Evolutionary conservation across 208 protist species (phyloP), one percentile per base, ranked within the genome.

Genomic region (Spongospora subterranea): DNA sequence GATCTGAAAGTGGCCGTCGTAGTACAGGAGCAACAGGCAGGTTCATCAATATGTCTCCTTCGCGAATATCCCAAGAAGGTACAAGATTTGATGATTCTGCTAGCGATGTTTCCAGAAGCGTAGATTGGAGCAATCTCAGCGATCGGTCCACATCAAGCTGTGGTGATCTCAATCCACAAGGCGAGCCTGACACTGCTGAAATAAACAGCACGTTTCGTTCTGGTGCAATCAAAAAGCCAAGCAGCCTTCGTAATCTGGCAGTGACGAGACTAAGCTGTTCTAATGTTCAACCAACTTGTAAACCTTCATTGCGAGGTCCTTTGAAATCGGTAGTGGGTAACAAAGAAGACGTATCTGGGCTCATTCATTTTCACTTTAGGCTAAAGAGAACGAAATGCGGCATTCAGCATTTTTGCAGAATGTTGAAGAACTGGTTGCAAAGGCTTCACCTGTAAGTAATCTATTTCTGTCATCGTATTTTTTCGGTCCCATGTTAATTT

Each of bases 341-440:
- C 50, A 60, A 24, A 24, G 50, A 60, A 60, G 50, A 6, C 24
- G 50, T 60, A 60, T 6, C 50, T 60, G 50, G 6, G 24, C 6
- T 24, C 24, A 29, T 60, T 60, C 50, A 60, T 60, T 60, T 60
- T 60, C 50, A 60, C 13, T 60, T 6, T 60, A 60, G 50, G 24
- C 13, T 60, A 60, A 60, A 24, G 50, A 60, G 50, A 60, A 82
- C n/a, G 71, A 82, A 35, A 82, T 40, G 35, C 6, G 71, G 35
- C 6, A 82, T 45, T 82, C 71, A n/a, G 40, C 6, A 43, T 82
- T 82, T 43, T 17, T 82, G n/a, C 71, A 82, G 71, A 82, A 82
- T 43, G 40, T 82, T 43, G 71, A 82, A n/a, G 71, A 82, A n/a
- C 71, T 82, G 6, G 71, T 82, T n/a, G 71, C 71, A 6, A 82